A percentile compares a stretch with the other conserved stretches of the same genome.
Evolutionary conservation across 2,329 filamentous ascomycete species (phyloP).

Genomic region (Fusarium longipes): DNA sequence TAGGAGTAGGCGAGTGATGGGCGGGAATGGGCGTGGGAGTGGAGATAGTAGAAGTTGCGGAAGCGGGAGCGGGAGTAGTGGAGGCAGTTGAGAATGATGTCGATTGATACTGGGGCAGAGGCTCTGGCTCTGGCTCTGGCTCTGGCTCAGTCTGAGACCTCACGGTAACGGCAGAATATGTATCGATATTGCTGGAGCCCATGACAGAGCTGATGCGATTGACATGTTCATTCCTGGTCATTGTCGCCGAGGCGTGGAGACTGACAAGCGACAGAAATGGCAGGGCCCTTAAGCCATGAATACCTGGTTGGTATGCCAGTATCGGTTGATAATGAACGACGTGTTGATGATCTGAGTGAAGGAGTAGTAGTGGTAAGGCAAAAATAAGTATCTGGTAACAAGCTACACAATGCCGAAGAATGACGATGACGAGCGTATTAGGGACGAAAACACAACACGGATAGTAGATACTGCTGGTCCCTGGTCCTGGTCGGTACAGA

Average conservation of each 20-base stretch:
- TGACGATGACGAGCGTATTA: background rate
- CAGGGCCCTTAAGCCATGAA: constrained; percentile 49
- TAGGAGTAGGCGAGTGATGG: constrained; percentile 44
- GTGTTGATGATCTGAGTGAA: background rate
- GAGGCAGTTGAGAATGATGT: constrained; percentile 30
- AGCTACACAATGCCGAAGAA: background rate
- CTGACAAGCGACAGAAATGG: constrained; percentile 42
- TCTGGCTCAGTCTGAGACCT: constrained; percentile 50
- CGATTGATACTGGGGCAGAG: constrained; percentile 8
- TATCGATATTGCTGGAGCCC: constrained; percentile 52
- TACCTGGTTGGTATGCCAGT: background rate
- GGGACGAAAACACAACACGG: background rate
- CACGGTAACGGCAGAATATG: constrained; percentile 73
- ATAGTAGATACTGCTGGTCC: background rate
- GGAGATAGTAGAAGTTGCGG: constrained; percentile 47
- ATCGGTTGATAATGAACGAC: background rate
- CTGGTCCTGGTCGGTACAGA: background rate
- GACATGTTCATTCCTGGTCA: constrained; percentile 74
- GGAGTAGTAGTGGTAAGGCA: background rate
- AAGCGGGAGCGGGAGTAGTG: constrained; percentile 51
- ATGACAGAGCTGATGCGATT: constrained; percentile 66
- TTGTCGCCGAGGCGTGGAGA: constrained; percentile 59
- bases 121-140: background rate
- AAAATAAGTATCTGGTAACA: background rate
- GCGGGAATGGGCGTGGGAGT: constrained; percentile 51